phyloP scores from a whole-genome alignment of 371 early-diverging fungal species.

The Syncephalastrum racemosum region DNA sequence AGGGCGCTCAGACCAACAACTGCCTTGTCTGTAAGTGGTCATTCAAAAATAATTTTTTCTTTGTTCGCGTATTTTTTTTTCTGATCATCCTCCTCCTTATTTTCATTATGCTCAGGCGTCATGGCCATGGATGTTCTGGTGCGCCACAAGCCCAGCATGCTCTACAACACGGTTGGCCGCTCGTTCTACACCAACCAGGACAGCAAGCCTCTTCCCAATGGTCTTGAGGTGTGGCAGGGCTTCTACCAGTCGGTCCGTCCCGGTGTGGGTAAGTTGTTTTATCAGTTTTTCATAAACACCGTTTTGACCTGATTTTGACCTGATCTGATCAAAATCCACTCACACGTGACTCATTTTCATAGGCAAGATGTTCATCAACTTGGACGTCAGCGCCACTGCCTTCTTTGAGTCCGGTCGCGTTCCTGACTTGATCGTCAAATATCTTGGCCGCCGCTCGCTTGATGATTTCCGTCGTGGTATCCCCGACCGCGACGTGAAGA shows the following conservation, averaged over 20 bases:
- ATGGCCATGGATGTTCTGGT: conserved; percentile 81
- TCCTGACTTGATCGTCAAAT: conserved; percentile 56
- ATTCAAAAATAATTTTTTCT: background rate
- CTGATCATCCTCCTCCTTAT: conserved; percentile 3
- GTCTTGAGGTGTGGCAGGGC: conserved; percentile 91
- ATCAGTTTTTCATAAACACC: background rate
- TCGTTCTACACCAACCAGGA: conserved; percentile 84
- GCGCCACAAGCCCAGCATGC: conserved; percentile 70
- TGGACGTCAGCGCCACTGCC: conserved; percentile 85
- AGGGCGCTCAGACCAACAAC: conserved; percentile 35
- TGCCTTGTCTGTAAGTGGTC: conserved; percentile 34
- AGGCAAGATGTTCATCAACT: conserved; percentile 70
- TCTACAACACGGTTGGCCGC: conserved; percentile 75
- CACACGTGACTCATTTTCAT: conserved; percentile 2
- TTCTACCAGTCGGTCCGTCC: conserved; percentile 85
- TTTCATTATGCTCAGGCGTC: conserved; percentile 49
- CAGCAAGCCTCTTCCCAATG: conserved; percentile 58
- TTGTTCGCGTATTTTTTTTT: conserved; percentile 1
- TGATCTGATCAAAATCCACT: background rate
- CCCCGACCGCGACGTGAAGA: conserved; percentile 55
- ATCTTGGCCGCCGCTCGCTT: conserved; percentile 56
- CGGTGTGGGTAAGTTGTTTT: conserved; percentile 47
- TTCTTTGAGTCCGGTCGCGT: conserved; percentile 78
- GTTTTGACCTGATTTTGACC: background rate
- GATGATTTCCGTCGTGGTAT: conserved; percentile 68